Percentiles rank a stretch among this genome's conserved stretches.
These are phyloP conservation scores for Pseudocercospora fuligena DNA, from an alignment of 2,329 filamentous ascomycete species.

Conservation along the genomic window DNA sequence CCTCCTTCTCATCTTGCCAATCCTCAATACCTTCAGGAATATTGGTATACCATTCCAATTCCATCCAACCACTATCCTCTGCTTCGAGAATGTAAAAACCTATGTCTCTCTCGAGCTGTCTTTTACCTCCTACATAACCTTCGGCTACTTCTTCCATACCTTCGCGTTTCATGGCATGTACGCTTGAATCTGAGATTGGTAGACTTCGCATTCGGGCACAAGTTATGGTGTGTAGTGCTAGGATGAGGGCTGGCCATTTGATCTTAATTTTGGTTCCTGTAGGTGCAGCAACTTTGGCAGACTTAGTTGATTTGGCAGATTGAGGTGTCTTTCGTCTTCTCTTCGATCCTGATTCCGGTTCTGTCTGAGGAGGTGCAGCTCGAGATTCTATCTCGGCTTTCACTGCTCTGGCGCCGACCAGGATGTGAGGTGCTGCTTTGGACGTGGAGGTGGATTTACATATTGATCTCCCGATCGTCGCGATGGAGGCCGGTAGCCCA, in stretches of 20 bases:
- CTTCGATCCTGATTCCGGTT: not conserved
- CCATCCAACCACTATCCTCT: slow-evolving; percentile 31
- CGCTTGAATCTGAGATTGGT: slow-evolving; percentile 11
- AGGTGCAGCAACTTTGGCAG: not conserved
- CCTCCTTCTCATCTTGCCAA: slow-evolving; percentile 33
- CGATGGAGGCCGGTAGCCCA: slow-evolving; percentile 20
- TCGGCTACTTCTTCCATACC: slow-evolving; percentile 14
- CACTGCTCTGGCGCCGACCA: slow-evolving; percentile 28
- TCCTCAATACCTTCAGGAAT: slow-evolving; percentile 48
- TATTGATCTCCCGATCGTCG: slow-evolving; percentile 60
- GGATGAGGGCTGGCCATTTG: slow-evolving; percentile 29
- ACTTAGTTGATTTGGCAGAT: slow-evolving; percentile 13
- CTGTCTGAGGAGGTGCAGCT: not conserved
- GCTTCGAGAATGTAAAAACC: slow-evolving; percentile 31
- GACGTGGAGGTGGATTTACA: slow-evolving; percentile 29
- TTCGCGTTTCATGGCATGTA: slow-evolving; percentile 11
- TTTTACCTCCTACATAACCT: not conserved
- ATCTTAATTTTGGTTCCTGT: not conserved
- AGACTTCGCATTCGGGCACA: slow-evolving; percentile 23
- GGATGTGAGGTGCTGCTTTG: slow-evolving; percentile 30
- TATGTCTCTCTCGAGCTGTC: slow-evolving; percentile 20
- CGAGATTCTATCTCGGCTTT: slow-evolving; percentile 23
- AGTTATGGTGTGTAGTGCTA: slow-evolving; percentile 23
- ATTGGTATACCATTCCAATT: slow-evolving; percentile 34
- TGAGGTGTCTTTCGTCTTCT: slow-evolving; percentile 21